These are phyloP conservation scores for Orychophragmus violaceus DNA, from an alignment of 345 rosid species.

Conservation along the genomic window DNA sequence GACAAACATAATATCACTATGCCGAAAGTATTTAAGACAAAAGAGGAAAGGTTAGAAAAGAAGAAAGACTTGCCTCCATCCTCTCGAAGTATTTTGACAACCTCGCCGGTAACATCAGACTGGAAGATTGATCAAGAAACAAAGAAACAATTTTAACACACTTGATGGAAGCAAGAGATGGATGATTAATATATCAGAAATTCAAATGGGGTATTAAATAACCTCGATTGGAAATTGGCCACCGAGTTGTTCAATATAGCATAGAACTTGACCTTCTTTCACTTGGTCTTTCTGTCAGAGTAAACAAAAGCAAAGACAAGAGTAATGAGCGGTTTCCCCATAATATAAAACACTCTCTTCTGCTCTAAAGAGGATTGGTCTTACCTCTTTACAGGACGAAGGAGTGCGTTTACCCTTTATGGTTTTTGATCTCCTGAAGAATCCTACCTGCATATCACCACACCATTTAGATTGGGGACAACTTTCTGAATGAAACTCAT, in stretches of 20 bases:
- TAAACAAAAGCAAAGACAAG: conserved; percentile 8
- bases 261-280: conserved; percentile 84
- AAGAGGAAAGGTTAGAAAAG: not conserved
- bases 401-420: conserved; percentile 73
- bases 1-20: not conserved
- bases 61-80: conserved; percentile 64
- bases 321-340: not conserved
- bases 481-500: not conserved
- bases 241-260: conserved; percentile 84
- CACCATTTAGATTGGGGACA: not conserved
- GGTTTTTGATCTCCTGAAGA: conserved; percentile 72
- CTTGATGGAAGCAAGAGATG: not conserved
- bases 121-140: conserved; percentile 27
- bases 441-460: conserved; percentile 60
- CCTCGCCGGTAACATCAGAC: conserved; percentile 80
- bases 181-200: not conserved
- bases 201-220: not conserved
- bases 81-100: conserved; percentile 60
- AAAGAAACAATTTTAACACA: not conserved
- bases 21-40: not conserved
- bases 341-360: not conserved
- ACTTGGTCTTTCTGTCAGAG: conserved; percentile 68
- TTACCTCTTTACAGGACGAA: conserved; percentile 93
- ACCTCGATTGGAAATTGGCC: conserved; percentile 81
- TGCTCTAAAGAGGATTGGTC: not conserved